Conservation (phyloP, 345 rosid species). For the Kandelia obovata region DNA sequence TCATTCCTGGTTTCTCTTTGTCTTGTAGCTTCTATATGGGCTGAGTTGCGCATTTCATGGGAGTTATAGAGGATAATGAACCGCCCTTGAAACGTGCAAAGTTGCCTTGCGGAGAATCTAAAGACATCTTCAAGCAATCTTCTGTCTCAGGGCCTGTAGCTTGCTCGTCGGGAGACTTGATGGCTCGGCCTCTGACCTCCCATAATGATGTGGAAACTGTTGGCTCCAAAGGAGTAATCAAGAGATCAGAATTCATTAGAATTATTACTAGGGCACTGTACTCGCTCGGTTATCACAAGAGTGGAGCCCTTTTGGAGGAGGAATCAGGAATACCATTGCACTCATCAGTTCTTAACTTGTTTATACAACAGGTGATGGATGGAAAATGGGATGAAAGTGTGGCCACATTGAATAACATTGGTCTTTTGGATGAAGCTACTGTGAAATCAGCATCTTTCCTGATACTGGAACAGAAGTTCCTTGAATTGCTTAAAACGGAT, state of each 20-base stretch:
- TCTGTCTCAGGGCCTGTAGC: constrained; percentile 30
- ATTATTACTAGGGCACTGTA: constrained; percentile 59
- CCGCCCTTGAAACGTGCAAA: constrained; percentile 64
- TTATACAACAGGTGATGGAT: constrained; percentile 53
- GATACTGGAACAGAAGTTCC: constrained; percentile 62
- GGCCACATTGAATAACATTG: constrained; percentile 46
- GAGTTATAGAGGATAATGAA: constrained; percentile 66
- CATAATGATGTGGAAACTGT: constrained; percentile 53
- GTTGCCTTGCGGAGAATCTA: constrained; percentile 38
- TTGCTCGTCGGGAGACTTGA: constrained; percentile 56
- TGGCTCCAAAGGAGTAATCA: constrained; percentile 60
- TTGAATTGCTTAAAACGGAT: constrained; percentile 45
- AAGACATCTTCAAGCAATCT: constrained; percentile 35
- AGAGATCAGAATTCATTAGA: constrained; percentile 52
- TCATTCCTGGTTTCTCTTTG: neutral
- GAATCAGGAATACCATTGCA: constrained; percentile 63
- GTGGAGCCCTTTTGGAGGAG: constrained; percentile 61
- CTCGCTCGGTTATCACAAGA: constrained; percentile 65
- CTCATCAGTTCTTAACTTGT: constrained; percentile 34
- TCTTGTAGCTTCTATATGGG: constrained; percentile 41
- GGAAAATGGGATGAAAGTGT: constrained; percentile 68
- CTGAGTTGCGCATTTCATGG: constrained; percentile 64
- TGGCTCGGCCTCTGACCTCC: constrained; percentile 68
- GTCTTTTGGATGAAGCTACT: constrained; percentile 46
- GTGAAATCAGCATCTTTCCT: constrained; percentile 58